Percentiles rank a stretch among this genome's conserved stretches.
Conservation (phyloP, 2,329 filamentous ascomycete genomes). For the Raffaelea albimanens region DNA sequence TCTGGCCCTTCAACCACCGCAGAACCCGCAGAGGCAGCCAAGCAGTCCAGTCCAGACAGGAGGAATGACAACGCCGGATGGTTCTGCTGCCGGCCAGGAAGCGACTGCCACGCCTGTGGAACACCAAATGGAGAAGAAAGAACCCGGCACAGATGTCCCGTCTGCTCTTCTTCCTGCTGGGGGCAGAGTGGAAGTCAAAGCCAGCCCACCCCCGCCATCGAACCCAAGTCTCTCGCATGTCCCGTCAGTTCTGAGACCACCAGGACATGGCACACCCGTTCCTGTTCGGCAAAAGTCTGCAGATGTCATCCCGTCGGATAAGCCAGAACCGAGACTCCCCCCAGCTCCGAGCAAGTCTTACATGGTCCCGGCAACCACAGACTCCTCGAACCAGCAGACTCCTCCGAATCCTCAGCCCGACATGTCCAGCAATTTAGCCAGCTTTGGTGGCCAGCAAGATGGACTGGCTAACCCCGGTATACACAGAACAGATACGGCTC, state of each 20-base stretch:
- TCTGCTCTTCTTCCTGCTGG: too few species aligned
- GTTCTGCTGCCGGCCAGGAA: too few species aligned
- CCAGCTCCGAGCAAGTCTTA: too few species aligned
- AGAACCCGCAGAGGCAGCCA: slow-evolving; percentile 13
- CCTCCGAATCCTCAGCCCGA: background rate
- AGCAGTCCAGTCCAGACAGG: background rate
- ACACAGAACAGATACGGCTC: background rate
- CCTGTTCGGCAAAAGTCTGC: background rate
- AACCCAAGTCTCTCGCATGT: slow-evolving; percentile 11
- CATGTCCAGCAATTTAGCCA: background rate
- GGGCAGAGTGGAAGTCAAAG: too few species aligned
- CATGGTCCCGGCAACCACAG: too few species aligned
- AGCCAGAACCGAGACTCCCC: background rate
- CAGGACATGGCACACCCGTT: background rate
- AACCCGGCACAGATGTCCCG: too few species aligned
- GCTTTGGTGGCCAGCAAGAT: background rate
- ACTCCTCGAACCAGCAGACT: background rate
- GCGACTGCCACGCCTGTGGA: too few species aligned
- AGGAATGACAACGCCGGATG: too few species aligned
- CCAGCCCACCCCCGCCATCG: too few species aligned
- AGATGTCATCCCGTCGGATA: background rate
- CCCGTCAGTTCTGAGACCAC: slow-evolving; percentile 18
- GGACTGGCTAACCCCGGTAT: background rate
- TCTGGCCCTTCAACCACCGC: slow-evolving; percentile 16
- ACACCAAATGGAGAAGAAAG: too few species aligned